phyloP scores from a whole-genome alignment of 805 yeast species.

The Isabelozyma rhagii region DNA sequence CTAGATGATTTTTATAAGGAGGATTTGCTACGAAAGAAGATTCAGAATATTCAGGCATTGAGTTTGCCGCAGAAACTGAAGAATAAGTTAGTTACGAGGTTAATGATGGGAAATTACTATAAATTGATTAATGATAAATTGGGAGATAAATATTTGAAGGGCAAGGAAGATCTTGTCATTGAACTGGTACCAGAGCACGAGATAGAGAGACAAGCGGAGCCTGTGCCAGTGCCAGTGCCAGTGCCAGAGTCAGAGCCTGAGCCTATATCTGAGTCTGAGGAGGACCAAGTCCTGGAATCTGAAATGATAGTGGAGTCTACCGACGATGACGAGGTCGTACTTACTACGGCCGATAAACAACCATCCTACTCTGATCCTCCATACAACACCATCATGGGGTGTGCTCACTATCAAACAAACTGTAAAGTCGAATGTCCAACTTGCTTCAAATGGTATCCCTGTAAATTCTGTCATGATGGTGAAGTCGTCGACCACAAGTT shows the following conservation, averaged over 20 bases:
- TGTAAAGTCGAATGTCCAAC: conserved; percentile 80
- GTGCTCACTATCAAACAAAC: conserved; percentile 77
- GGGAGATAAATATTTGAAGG: conserved; percentile 9
- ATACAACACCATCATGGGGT: conserved; percentile 56
- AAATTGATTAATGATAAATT: conserved; percentile 40
- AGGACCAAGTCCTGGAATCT: background rate
- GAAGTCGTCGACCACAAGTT: conserved; percentile 55
- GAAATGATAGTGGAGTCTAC: conserved; percentile 7
- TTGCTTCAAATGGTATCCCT: conserved; percentile 73
- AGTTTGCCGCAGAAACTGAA: conserved; percentile 40
- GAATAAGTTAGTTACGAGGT: conserved; percentile 52
- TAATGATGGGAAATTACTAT: conserved; percentile 68
- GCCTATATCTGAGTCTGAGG: background rate
- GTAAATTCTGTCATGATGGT: conserved; percentile 85
- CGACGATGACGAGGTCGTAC: conserved; percentile 40
- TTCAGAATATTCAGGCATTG: conserved; percentile 44
- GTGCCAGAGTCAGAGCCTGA: background rate
- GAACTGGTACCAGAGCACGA: conserved; percentile 2
- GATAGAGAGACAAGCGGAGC: background rate
- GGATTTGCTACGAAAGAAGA: conserved; percentile 43
- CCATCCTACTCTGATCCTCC: conserved; percentile 48
- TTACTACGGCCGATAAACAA: conserved; percentile 45
- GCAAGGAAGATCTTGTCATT: conserved; percentile 6
- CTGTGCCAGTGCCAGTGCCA: background rate
- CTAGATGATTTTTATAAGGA: conserved; percentile 37